A percentile compares a stretch with the other conserved stretches of the same genome.
phyloP scores from a whole-genome alignment of 768 basidiomycete species.

The Tylopilus intermedius region DNA sequence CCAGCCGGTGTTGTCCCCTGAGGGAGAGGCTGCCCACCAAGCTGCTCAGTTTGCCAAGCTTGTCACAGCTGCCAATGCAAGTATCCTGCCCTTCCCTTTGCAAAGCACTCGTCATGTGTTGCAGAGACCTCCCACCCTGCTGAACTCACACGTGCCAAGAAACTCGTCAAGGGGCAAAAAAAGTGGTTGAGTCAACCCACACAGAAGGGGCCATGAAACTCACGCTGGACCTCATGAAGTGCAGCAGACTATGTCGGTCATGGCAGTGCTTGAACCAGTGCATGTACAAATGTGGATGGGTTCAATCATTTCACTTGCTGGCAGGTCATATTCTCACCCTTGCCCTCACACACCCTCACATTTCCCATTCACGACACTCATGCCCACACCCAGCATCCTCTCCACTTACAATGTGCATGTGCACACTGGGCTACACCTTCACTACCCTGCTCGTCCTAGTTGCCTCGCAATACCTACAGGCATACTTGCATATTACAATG shows the following conservation, averaged over 20 bases:
- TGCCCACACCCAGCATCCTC: too few species aligned
- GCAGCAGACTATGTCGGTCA: conserved; percentile 71
- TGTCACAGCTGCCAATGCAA: conserved; percentile 66
- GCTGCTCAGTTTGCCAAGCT: conserved; percentile 54
- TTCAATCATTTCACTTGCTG: too few species aligned
- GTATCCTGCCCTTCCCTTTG: conserved; percentile 70
- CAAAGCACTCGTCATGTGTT: conserved; percentile 76
- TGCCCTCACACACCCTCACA: too few species aligned
- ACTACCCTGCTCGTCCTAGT: too few species aligned
- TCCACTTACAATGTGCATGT: too few species aligned
- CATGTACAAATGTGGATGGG: too few species aligned
- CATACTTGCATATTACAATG: too few species aligned
- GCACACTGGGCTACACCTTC: too few species aligned
- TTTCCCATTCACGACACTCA: too few species aligned
- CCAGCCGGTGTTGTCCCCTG: conserved; percentile 33
- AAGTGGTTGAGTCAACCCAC: conserved; percentile 56
- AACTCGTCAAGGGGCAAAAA: conserved; percentile 63
- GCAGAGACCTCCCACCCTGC: conserved; percentile 77
- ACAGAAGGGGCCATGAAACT: conserved; percentile 81
- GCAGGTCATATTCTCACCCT: too few species aligned
- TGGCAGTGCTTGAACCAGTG: too few species aligned
- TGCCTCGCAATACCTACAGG: too few species aligned
- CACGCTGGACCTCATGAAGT: conserved; percentile 75
- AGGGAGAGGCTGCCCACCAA: conserved; percentile 41
- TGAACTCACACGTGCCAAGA: conserved; percentile 58